Evolutionary conservation across 2,329 filamentous ascomycete genomes (phyloP).

Genomic region (Chaetothyriales sp.): DNA sequence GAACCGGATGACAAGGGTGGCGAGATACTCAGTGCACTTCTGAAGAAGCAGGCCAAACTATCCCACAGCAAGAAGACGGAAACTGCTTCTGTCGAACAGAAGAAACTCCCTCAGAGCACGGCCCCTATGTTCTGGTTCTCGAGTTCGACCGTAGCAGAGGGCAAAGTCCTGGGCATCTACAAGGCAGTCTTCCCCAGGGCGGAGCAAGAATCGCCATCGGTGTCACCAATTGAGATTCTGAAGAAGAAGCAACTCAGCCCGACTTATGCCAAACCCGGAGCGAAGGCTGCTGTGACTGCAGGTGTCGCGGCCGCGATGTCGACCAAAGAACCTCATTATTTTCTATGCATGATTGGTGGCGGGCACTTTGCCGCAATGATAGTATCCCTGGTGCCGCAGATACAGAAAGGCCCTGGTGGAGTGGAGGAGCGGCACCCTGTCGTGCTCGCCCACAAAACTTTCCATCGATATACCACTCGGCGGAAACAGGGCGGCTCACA

Average conservation of each 20-base stretch:
- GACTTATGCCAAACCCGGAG: constrained; percentile 28
- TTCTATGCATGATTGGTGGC: constrained; percentile 96
- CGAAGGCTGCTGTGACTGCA: constrained; percentile 26
- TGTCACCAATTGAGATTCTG: constrained; percentile 51
- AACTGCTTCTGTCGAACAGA: constrained; percentile 33
- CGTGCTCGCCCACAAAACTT: constrained; percentile 89
- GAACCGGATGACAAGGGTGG: constrained; percentile 38
- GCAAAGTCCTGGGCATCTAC: constrained; percentile 75
- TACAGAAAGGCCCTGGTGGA: constrained; percentile 52
- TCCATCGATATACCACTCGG: constrained; percentile 90
- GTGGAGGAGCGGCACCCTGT: constrained; percentile 70
- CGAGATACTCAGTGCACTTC: constrained; percentile 55
- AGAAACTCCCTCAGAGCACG: constrained; percentile 44
- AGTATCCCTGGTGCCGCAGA: constrained; percentile 69
- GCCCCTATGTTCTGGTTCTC: constrained; percentile 74
- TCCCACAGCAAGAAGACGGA: constrained; percentile 34
- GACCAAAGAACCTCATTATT: constrained; percentile 68
- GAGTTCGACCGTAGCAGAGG: constrained; percentile 57
- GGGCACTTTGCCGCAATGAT: constrained; percentile 97
- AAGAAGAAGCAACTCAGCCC: constrained; percentile 63
- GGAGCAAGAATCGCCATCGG: constrained; percentile 50
- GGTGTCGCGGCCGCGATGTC: constrained; percentile 25
- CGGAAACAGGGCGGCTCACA: constrained; percentile 93
- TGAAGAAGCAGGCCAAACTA: constrained; percentile 71
- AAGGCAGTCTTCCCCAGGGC: constrained; percentile 59